Base-by-base conservation (phyloP, 2,329 filamentous ascomycete genomes). In the Eutypella sp. region DNA sequence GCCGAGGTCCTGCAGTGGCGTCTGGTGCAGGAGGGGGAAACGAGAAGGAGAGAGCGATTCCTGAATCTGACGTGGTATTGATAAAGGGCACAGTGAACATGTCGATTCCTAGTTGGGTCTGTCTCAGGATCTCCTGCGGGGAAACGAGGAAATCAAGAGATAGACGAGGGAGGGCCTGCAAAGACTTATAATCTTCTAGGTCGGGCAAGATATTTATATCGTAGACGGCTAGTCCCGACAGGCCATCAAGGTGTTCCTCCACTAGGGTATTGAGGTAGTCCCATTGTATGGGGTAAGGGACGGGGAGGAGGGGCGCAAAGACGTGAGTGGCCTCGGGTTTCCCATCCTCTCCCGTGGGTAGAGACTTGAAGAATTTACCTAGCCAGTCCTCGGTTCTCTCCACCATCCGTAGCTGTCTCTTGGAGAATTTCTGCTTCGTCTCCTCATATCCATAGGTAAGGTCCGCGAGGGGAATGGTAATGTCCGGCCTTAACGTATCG, bases 361-460 rank as follows among this genome's bases (percentile, higher is more conserved):
- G 63, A 23, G 67, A 62, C 15, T 69, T 67, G 29, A 90, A 72
- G 42, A 89, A 81, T 51, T 86, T 79, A 20, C 81, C 78, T 16
- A 92, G 72, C 89, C 90, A 97, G 31, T 79, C 77, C 61, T 93
- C 86, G 1, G 89, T 96, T 46, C 92, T 78, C 59, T 93, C 89
- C 20, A 82, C 84, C 83, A 96, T 96, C 59, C 88, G 90, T 29
- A 82, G 74, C 40, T 86, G 79, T 39, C 91, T 79, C 67, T 95
- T 96, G 9, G 86, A 78, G 4, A 53, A 13, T n/a, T 39, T 39
- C 20, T 39, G 54, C 9, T 47, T 45, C 11, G 48, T 47, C 9
- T 48, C 45, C 44, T 72, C 36, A 22, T 39, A 70, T 56, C 56
- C 68, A 55, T 79, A 78, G 25, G 77, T 74, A 9, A 91, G 76